A percentile compares a stretch with the other conserved stretches of the same genome.
Evolutionary conservation across 2,329 filamentous ascomycete genomes (phyloP).

Genomic region (Ophiognomonia clavigignenti-juglandacearum): DNA sequence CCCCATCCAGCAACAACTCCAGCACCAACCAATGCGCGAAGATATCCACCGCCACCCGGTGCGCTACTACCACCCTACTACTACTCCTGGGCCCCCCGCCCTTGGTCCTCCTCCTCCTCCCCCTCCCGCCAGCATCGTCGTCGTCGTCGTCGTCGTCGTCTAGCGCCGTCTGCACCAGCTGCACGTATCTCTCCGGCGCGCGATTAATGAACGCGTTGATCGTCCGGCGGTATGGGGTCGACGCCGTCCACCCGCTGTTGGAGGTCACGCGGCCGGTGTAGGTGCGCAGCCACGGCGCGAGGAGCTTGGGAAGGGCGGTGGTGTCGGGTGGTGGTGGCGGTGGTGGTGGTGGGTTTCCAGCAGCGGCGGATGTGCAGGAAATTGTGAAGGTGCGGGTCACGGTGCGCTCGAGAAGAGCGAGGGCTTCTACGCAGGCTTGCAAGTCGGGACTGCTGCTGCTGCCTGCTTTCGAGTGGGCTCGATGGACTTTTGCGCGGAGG

Average conservation of each 20-base stretch:
- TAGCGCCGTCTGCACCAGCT: slow-evolving; percentile 29
- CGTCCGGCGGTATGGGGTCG: slow-evolving; percentile 28
- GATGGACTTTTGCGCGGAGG: slow-evolving; percentile 15
- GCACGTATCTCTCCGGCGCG: slow-evolving; percentile 28
- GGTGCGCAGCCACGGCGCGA: slow-evolving; percentile 30
- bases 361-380: too few relatives aligned
- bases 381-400: slow-evolving; percentile 19
- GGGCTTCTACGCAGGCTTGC: slow-evolving; percentile 18
- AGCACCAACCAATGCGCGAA: slow-evolving; percentile 35
- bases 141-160: too few relatives aligned
- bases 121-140: slow-evolving; percentile 7
- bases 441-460: not conserved
- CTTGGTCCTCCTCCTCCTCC: too few relatives aligned
- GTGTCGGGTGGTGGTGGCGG: not conserved
- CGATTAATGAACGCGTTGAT: slow-evolving; percentile 38
- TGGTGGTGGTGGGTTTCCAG: too few relatives aligned
- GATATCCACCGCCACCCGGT: slow-evolving; percentile 29
- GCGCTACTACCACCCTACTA: slow-evolving; percentile 10
- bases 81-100: too few relatives aligned
- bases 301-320: slow-evolving; percentile 12
- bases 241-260: slow-evolving; percentile 20
- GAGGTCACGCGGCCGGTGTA: slow-evolving; percentile 32
- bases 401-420: slow-evolving; percentile 21
- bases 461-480: not conserved
- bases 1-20: slow-evolving; percentile 31